phyloP scores from a whole-genome alignment of 2,329 filamentous ascomycete genomes.

The Chrysoporthe deuterocubensis region DNA sequence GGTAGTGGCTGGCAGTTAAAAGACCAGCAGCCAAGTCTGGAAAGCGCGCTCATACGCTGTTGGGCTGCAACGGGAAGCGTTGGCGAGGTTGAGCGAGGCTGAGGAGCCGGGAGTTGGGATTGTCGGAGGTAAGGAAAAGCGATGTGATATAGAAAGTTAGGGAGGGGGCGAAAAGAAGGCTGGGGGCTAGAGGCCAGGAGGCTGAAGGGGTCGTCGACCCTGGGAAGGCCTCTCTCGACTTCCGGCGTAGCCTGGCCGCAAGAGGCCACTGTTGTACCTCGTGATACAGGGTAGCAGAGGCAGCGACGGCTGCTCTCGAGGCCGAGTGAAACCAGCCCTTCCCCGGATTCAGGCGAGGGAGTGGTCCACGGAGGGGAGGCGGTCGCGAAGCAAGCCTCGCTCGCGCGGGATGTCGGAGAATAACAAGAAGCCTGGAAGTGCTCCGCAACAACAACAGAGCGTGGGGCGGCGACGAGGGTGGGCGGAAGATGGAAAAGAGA shows the following conservation, averaged over 20 bases:
- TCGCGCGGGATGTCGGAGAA: slow-evolving; percentile 1
- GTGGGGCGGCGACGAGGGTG: not conserved
- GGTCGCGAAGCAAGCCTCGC: slow-evolving; percentile 12
- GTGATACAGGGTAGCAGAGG: slow-evolving; percentile 10
- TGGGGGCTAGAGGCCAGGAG: slow-evolving; percentile 7
- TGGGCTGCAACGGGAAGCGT: slow-evolving; percentile 11
- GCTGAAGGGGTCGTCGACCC: slow-evolving; percentile 10
- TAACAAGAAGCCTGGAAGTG: not conserved
- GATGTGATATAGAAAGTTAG: slow-evolving; percentile 18
- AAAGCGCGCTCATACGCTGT: slow-evolving; percentile 19
- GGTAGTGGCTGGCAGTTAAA: slow-evolving; percentile 2
- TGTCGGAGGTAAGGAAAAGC: not conserved
- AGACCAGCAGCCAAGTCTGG: slow-evolving; percentile 18
- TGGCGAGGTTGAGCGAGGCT: slow-evolving; percentile 15
- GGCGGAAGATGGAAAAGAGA: not conserved
- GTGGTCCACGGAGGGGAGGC: slow-evolving; percentile 7
- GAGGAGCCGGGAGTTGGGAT: not conserved
- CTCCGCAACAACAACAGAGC: slow-evolving; percentile 5
- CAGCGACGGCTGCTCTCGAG: slow-evolving; percentile 5
- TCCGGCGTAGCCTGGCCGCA: slow-evolving; percentile 1
- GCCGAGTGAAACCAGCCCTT: slow-evolving; percentile 7
- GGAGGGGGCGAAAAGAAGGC: slow-evolving; percentile 22
- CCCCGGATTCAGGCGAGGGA: slow-evolving; percentile 10
- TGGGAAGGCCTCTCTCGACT: not conserved
- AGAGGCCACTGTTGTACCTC: slow-evolving; percentile 1